A percentile compares a stretch with the other conserved stretches of the same genome.
phyloP scores from a whole-genome alignment of 2,329 filamentous ascomycete species.

The Phialocephala sp. region DNA sequence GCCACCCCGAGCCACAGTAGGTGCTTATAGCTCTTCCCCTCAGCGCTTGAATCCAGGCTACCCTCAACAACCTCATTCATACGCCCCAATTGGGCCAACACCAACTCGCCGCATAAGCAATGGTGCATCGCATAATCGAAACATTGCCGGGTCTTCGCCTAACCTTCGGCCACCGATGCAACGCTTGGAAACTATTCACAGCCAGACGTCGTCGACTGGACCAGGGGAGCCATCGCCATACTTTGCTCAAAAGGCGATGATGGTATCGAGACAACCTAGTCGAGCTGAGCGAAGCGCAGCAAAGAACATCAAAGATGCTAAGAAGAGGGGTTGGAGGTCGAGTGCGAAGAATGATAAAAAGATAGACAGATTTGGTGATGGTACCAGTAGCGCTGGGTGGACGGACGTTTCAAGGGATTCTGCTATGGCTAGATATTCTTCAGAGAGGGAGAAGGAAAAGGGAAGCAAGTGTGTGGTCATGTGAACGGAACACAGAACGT shows the following conservation, averaged over 20 bases:
- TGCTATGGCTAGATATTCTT: constrained; percentile 15
- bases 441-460: constrained; percentile 36
- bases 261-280: constrained; percentile 48
- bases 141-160: constrained; percentile 52
- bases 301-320: constrained; percentile 67
- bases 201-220: constrained; percentile 40
- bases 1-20: constrained; percentile 26
- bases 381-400: constrained; percentile 54
- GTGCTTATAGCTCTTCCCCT: constrained; percentile 23
- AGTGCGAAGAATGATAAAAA: constrained; percentile 45
- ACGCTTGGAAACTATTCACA: constrained; percentile 62
- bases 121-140: constrained; percentile 39
- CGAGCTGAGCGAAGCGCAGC: constrained; percentile 65
- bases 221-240: constrained; percentile 35
- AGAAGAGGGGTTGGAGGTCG: constrained; percentile 59
- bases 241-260: constrained; percentile 29
- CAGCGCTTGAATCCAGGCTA: constrained; percentile 11
- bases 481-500: constrained; percentile 42
- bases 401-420: constrained; percentile 51
- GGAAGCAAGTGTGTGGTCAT: constrained; percentile 60
- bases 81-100: constrained; percentile 25
- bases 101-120: constrained; percentile 30
- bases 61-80: constrained; percentile 13
- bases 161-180: constrained; percentile 52
- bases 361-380: constrained; percentile 51